Percentiles rank a stretch among this genome's conserved stretches.
phyloP scores from a whole-genome alignment of 345 rosid species.

The Gossypioides kirkii region DNA sequence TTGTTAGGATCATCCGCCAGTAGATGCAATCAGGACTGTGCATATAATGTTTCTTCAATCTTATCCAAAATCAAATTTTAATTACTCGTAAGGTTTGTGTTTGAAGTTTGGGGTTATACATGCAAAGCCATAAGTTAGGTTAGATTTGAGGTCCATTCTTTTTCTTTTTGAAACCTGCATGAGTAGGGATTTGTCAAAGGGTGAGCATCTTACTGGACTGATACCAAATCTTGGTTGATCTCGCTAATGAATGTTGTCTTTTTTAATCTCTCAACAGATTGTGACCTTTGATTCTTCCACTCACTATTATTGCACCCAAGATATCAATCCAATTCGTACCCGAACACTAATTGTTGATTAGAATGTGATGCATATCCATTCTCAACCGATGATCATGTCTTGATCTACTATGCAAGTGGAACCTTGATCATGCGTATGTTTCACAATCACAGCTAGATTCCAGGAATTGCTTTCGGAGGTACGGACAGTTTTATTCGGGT shows the following conservation, averaged over 20 bases:
- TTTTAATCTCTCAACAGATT: neutral
- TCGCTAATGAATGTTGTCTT: constrained; percentile 23
- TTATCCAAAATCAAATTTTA: no score
- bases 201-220: constrained; percentile 25
- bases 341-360: neutral
- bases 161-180: no score
- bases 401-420: constrained; percentile 33
- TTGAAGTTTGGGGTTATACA: no score
- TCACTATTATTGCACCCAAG: constrained; percentile 19
- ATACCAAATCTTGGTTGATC: constrained; percentile 39
- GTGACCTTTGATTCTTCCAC: constrained; percentile 38
- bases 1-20: no score
- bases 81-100: no score
- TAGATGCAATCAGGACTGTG: no score
- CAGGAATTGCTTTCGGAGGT: constrained; percentile 8
- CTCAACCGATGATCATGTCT: constrained; percentile 28
- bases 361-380: constrained; percentile 24
- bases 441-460: constrained; percentile 15
- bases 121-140: no score
- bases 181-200: neutral
- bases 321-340: constrained; percentile 29
- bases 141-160: no score
- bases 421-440: constrained; percentile 27
- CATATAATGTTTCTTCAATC: no score
- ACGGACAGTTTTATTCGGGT: constrained; percentile 9